phyloP scores from a whole-genome alignment of 352 stramenopile genomes.

The Pythium grandisporangium region DNA sequence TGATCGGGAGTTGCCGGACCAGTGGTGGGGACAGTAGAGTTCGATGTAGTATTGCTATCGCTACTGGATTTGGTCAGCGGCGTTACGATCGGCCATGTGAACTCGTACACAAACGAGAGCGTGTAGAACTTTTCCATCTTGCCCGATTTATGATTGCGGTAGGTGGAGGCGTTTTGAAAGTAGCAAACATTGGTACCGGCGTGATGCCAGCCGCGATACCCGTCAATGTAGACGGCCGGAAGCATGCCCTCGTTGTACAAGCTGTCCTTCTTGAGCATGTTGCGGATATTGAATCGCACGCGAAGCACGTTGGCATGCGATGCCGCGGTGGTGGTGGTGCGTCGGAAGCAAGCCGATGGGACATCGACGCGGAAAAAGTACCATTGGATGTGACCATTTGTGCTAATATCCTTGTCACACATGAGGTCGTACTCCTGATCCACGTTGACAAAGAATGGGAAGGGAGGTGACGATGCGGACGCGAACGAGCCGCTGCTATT shows the following conservation, averaged over 20 bases:
- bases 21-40: too few relatives aligned
- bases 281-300: slow-evolving; percentile 81
- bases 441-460: slow-evolving; percentile 43
- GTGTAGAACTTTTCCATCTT: slow-evolving; percentile 54
- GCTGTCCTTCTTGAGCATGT: slow-evolving; percentile 81
- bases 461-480: slow-evolving; percentile 11
- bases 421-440: slow-evolving; percentile 72
- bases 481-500: neutral
- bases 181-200: slow-evolving; percentile 74
- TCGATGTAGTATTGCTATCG: too few relatives aligned
- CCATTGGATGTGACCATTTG: slow-evolving; percentile 82
- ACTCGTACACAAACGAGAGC: slow-evolving; percentile 72
- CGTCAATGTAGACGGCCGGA: slow-evolving; percentile 50
- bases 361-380: slow-evolving; percentile 74
- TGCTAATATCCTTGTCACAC: slow-evolving; percentile 61
- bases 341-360: slow-evolving; percentile 4
- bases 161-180: slow-evolving; percentile 67
- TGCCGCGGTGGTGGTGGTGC: slow-evolving; percentile 2
- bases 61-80: too few relatives aligned
- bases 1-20: too few relatives aligned
- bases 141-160: slow-evolving; percentile 39
- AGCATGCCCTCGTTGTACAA: slow-evolving; percentile 86
- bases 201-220: slow-evolving; percentile 56
- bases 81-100: slow-evolving; percentile 12
- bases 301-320: neutral